Base-by-base conservation (phyloP, 352 stramenopile species). In the Globisporangium megalacanthum region DNA sequence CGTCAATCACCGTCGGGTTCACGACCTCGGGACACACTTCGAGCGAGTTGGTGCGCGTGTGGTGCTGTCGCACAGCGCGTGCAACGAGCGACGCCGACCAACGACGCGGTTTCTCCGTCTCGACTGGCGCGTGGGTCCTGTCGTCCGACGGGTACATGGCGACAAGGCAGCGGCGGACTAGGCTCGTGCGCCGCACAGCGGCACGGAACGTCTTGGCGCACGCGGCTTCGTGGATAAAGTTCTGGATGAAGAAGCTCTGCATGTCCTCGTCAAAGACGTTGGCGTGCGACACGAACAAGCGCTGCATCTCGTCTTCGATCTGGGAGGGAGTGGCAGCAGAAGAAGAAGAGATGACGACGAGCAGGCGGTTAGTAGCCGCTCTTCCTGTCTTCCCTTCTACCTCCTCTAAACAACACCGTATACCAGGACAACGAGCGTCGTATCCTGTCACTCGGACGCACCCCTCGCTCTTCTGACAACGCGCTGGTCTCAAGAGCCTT, bases 191-290 rank as follows among this genome's bases (percentile, higher is more conserved):
- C 5, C 79, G 77, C 54, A 91, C 58, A 9, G 80, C 79, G 4
- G 73, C 75, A 15, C 79, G 79, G 41, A 90, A 88, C 6, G 68
- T 86, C 64, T 87, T 89, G 46, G 68, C 74, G 45, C 69, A 85
- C 51, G 89, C 81, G 13, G 72, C 69, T 56, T 89, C 81, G 57
- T 89, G 80, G 57, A 90, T 77, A 58, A 86, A 93, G 65, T 93
- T 90, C 62, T 91, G 83, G 65, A 91, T 88, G 66, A 93, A 89
- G 56, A 89, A 93, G 50, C 86, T 83, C 44, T 91, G 83, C 65
- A 93, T 86, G 60, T 69, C 86, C 50, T 93, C 83, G 47, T 93
- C 83, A 66, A 93, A 93, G 19, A 93, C 81, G 49, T 93, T 83
- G 31, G 77, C 73, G 68, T 93, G 82, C 22, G 80, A 87, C 36